Evolutionary conservation across 257 asterid genomes (phyloP).

Genomic region (Leptodermis oblonga): DNA sequence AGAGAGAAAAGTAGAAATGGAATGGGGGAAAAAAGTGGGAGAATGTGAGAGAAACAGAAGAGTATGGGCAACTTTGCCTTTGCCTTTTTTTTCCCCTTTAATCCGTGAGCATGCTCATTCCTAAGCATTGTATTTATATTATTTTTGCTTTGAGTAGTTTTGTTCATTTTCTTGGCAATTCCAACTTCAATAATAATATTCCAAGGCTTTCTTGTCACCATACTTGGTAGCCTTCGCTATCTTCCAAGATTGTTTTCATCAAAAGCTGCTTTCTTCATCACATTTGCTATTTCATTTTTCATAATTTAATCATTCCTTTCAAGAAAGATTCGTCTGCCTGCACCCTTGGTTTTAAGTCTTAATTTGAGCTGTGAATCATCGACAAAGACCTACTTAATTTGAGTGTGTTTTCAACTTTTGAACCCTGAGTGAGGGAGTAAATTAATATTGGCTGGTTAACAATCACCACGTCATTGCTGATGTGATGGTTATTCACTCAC

Average conservation of each 20-base stretch:
- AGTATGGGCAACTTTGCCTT: conserved; percentile 67
- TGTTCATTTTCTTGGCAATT: too few relatives aligned
- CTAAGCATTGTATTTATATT: conserved; percentile 29
- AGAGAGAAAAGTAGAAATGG: conserved; percentile 45
- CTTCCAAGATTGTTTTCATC: conserved; percentile 47
- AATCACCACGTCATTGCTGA: too few relatives aligned
- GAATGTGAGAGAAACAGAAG: conserved; percentile 42
- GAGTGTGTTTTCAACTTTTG: too few relatives aligned
- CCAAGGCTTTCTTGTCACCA: conserved; percentile 22
- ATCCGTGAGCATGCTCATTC: conserved; percentile 34
- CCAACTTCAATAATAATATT: too few relatives aligned
- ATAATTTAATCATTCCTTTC: conserved; percentile 22
- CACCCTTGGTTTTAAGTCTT: too few relatives aligned
- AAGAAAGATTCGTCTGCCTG: conserved; percentile 34
- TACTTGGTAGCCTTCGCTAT: conserved; percentile 33
- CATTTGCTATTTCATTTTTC: conserved; percentile 23
- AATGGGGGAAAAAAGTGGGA: conserved; percentile 22
- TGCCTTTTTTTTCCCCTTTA: conserved; percentile 37
- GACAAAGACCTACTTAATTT: too few relatives aligned
- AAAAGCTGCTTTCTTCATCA: conserved; percentile 41
- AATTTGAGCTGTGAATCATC: too few relatives aligned
- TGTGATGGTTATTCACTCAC: too few relatives aligned
- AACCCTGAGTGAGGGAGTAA: too few relatives aligned
- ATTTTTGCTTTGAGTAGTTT: conserved; percentile 16
- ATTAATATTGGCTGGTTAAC: too few relatives aligned